phyloP scores from a whole-genome alignment of 805 yeast species.

The Ogataea pignaliae region DNA sequence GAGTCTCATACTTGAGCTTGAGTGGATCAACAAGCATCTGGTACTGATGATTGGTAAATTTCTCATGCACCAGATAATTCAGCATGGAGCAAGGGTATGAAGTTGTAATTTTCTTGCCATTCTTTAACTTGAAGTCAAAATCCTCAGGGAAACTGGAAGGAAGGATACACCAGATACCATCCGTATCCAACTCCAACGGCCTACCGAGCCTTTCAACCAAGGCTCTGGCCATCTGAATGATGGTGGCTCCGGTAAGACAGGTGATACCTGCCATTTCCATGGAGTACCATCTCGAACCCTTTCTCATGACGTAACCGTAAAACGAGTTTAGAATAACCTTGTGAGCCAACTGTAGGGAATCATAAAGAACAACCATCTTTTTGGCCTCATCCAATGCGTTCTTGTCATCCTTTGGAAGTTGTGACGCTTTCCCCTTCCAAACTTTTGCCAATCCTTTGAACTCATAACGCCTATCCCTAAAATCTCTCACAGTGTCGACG shows the following conservation, averaged over 20 bases:
- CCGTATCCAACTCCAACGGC: conserved; percentile 95
- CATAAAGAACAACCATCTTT: conserved; percentile 90
- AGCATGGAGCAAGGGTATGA: conserved; percentile 97
- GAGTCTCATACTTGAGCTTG: conserved; percentile 64
- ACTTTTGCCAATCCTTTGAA: conserved; percentile 89
- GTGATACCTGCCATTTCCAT: conserved; percentile 99
- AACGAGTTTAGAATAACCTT: conserved; percentile 94
- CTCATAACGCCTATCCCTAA: conserved; percentile 94
- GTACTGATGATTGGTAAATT: conserved; percentile 91
- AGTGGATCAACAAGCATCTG: conserved; percentile 77
- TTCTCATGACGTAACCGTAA: conserved; percentile 98
- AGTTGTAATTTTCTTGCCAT: conserved; percentile 71
- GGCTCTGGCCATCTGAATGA: conserved; percentile 93
- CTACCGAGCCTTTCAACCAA: conserved; percentile 91
- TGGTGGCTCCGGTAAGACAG: conserved; percentile 95
- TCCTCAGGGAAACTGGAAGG: conserved; percentile 94
- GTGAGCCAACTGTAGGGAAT: conserved; percentile 93
- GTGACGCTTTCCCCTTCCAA: conserved; percentile 80
- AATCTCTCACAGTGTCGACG: conserved; percentile 87
- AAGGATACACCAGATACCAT: conserved; percentile 98
- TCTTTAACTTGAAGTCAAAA: conserved; percentile 60
- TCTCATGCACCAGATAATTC: conserved; percentile 85
- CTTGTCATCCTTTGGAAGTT: conserved; percentile 48
- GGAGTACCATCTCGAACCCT: conserved; percentile 98
- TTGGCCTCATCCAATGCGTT: conserved; percentile 81